Percentiles rank a stretch among this genome's conserved stretches.
Conservation (phyloP, 2,329 filamentous ascomycete genomes). For the Fusarium mangiferae region DNA sequence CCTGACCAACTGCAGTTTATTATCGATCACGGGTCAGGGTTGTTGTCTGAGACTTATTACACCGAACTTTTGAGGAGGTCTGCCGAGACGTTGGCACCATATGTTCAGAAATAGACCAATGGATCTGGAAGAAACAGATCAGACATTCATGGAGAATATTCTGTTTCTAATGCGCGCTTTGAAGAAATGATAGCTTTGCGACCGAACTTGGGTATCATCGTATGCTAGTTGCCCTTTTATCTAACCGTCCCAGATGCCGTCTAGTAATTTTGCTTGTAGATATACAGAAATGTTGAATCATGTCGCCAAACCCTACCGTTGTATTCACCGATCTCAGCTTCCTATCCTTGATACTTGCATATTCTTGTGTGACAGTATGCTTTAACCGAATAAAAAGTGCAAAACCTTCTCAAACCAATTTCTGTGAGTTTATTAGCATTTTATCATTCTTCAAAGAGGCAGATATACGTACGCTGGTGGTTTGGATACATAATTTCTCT, state of each 20-base stretch:
- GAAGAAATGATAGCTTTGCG: neutral
- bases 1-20: slow-evolving; percentile 33
- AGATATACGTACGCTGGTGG: neutral
- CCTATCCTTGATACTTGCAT: no score
- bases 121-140: no score
- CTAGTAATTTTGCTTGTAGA: neutral
- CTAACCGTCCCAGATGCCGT: neutral
- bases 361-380: accelerated
- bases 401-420: slow-evolving; percentile 19
- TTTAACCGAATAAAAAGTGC: neutral
- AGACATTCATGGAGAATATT: no score
- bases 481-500: neutral
- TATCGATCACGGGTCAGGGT: slow-evolving; percentile 29
- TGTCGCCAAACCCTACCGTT: neutral
- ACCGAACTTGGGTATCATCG: neutral
- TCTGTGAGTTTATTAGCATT: neutral
- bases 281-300: neutral
- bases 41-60: slow-evolving; percentile 27
- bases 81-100: slow-evolving; percentile 12
- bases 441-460: accelerated
- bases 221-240: neutral
- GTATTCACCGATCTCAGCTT: neutral
- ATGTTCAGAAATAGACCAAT: neutral
- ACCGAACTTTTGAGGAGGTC: slow-evolving; percentile 14
- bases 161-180: accelerated